Evolutionary conservation across 176 grass and related monocot species (phyloP).

Genomic region (Carex scoparia): DNA sequence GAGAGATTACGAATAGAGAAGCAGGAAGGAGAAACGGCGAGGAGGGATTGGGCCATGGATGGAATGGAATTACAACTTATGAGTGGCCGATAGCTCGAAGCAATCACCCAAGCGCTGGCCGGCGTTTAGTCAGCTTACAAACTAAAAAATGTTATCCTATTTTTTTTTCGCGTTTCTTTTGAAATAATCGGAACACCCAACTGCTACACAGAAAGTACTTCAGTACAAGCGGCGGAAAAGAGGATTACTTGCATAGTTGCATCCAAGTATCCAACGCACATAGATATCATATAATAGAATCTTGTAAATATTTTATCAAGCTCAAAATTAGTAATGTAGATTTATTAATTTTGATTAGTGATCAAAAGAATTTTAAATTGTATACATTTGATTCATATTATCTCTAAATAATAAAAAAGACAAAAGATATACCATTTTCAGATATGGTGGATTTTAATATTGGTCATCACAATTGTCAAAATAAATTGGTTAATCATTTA

Average conservation of each 20-base stretch:
- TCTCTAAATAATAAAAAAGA: too few relatives aligned
- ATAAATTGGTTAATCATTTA: not conserved
- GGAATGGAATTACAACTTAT: not conserved
- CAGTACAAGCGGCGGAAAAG: not conserved
- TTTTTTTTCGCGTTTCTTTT: not conserved
- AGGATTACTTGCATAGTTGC: not conserved
- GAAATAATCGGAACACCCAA: not conserved
- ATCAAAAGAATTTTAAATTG: too few relatives aligned
- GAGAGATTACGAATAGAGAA: not conserved
- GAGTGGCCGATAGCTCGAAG: not conserved
- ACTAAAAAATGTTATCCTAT: not conserved
- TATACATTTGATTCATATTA: too few relatives aligned
- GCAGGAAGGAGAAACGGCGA: not conserved
- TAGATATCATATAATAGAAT: too few relatives aligned
- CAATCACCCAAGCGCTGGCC: not conserved
- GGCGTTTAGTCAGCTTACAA: not conserved
- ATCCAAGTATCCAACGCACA: too few relatives aligned
- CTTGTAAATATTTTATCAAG: too few relatives aligned
- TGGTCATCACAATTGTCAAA: too few relatives aligned
- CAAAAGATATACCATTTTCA: too few relatives aligned
- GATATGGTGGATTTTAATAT: too few relatives aligned
- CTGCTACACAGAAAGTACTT: not conserved
- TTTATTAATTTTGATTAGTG: too few relatives aligned
- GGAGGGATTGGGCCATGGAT: conserved; percentile 18
- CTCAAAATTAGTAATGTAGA: too few relatives aligned